A percentile compares a stretch with the other conserved stretches of the same genome.
Evolutionary conservation across 495 filamentous ascomycete genomes (phyloP).

Genomic region (Trichoderma parareesei): DNA sequence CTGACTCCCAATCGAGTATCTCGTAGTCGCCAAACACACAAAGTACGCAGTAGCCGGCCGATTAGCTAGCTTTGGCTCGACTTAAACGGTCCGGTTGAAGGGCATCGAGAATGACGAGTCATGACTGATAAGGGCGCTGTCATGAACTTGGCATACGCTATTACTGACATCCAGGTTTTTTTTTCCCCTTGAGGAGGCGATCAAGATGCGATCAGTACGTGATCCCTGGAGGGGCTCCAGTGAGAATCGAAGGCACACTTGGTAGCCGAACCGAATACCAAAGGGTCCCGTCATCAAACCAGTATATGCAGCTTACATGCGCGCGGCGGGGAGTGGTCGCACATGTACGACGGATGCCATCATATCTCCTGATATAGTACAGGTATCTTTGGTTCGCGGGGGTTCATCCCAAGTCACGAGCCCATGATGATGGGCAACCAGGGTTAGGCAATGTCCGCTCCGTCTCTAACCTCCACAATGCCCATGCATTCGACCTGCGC

Average conservation of each 20-base stretch:
- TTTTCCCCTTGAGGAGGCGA: not conserved
- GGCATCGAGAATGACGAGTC: not conserved
- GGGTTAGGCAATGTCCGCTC: not conserved
- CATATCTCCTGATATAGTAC: no score
- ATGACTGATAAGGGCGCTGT: not conserved
- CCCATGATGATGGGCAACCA: not conserved
- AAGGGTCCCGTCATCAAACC: not conserved
- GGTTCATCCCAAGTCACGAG: not conserved
- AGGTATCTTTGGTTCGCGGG: not conserved
- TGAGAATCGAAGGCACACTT: no score
- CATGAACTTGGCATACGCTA: not conserved
- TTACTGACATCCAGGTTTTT: not conserved
- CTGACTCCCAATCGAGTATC: no score
- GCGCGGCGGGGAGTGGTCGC: not conserved
- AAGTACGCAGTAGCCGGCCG: not conserved
- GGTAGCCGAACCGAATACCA: no score
- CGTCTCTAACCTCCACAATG: not conserved
- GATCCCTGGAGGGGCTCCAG: not conserved
- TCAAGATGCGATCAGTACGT: not conserved
- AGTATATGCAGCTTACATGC: not conserved
- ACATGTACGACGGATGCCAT: not conserved
- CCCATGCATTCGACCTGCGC: not conserved
- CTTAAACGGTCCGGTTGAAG: not conserved
- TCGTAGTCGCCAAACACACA: not conserved
- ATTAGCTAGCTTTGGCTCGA: not conserved